Conservation (phyloP, 2,329 filamentous ascomycete genomes). For the Botrytis fragariae region DNA sequence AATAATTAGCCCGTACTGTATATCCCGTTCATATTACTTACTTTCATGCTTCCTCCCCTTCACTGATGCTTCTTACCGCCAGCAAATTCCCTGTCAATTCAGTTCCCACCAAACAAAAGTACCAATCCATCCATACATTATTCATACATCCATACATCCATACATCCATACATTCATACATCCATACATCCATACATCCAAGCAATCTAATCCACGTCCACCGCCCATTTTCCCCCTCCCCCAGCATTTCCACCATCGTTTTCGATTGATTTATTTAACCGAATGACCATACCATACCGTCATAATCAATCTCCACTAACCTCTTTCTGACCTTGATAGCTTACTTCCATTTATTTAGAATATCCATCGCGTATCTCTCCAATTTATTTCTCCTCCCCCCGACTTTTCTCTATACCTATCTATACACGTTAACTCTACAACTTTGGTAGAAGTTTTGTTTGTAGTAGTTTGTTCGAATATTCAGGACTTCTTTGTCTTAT, state of each 20-base stretch:
- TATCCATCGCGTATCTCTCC: neutral
- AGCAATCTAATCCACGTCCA: neutral
- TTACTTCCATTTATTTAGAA: neutral
- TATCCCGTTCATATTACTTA: neutral
- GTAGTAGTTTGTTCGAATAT: neutral
- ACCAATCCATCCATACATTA: neutral
- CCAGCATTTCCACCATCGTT: neutral
- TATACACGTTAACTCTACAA: neutral
- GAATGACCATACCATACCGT: neutral
- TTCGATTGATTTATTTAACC: neutral
- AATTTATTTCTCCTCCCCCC: neutral
- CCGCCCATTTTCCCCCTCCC: neutral
- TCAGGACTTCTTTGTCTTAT: too few species aligned
- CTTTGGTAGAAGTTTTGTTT: neutral
- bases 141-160: too few species aligned
- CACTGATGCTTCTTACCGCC: neutral
- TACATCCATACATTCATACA: neutral
- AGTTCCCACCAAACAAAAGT: neutral
- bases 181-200: neutral
- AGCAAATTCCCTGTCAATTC: neutral
- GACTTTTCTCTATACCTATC: neutral
- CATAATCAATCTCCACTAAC: constrained; percentile 1
- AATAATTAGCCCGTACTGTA: neutral
- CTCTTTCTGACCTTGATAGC: neutral
- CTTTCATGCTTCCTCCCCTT: neutral